Percentiles rank a stretch among this genome's conserved stretches.
These are phyloP conservation scores for Chrysochromulina tobinii DNA, from an alignment of 78 protist genomes.

Conservation along the genomic window DNA sequence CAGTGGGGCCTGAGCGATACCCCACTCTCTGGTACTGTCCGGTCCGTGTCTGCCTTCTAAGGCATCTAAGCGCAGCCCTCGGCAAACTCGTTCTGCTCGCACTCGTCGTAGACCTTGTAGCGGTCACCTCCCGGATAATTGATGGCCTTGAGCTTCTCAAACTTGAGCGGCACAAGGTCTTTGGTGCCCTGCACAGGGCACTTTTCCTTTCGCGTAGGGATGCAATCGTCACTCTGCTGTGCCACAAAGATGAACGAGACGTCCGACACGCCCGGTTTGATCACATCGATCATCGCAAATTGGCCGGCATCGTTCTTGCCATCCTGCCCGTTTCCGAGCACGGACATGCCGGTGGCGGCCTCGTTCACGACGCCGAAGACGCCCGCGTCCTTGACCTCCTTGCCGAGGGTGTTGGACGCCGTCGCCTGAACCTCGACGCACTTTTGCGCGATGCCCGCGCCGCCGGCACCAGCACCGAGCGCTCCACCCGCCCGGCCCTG, in stretches of 20 bases:
- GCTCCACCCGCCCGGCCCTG: slow-evolving; percentile 5
- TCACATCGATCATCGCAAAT: not conserved
- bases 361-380: not conserved
- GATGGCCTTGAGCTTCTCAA: not conserved
- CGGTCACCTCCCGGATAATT: slow-evolving; percentile 14
- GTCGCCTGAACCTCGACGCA: not conserved
- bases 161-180: not conserved
- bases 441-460: not conserved
- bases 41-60: too few relatives aligned
- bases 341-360: not conserved
- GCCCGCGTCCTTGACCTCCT: not conserved
- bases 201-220: not conserved
- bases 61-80: slow-evolving; percentile 59
- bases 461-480: not conserved
- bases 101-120: slow-evolving; percentile 6
- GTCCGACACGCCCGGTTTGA: not conserved
- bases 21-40: too few relatives aligned
- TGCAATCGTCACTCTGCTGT: slow-evolving; percentile 1
- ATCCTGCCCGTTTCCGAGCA: not conserved
- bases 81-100: slow-evolving; percentile 38
- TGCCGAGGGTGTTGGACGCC: not conserved
- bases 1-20: too few relatives aligned
- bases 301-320: slow-evolving; percentile 10
- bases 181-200: not conserved
- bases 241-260: not conserved